Evolutionary conservation across 2,329 filamentous ascomycete species (phyloP), one percentile per base, ranked within the genome.

Genomic region (Clonostachys solani): DNA sequence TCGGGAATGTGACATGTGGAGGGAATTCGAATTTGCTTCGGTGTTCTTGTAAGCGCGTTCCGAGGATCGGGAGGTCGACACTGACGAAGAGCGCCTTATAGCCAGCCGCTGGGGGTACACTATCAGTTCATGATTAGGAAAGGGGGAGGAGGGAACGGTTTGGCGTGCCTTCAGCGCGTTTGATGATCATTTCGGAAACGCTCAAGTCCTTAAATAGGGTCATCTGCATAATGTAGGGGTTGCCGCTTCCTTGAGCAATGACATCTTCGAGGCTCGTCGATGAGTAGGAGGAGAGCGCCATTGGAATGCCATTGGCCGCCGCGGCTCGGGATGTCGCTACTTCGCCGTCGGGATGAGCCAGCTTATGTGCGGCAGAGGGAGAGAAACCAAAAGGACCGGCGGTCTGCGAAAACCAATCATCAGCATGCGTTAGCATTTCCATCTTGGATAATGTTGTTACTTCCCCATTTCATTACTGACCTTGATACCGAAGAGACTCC

Each of bases 201-300:
- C 56, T 52, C 6, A 74, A 65, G 56, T 81, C 72, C 52, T 73
- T 71, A 45, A 80, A 59, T 10, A 79, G 65, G 54, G 72, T 77
- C 52, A 81, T 62, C 56, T 83, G 79, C 59, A 82, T 75, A n/a
- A 68, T 69, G 50, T 77, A 73, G 0, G 75, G 74, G 8, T 63
- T 66, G 0, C 63, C 60, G 2, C 59, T 60, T 1, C 60, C 58
- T 36, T 73, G 60, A 13, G 68, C 58, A 0, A 80, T 81, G 2
- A 85, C 77, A 44, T 86, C 78, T 58, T 86, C 83, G 50, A 86
- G 82, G 3, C 74, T 76, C 42, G 73, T 71, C 10, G 73, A 64
- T 8, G 77, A 74, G 2, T 83, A 82, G 3, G 83, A 86, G 51
- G 75, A 81, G 46, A 86, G 69, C 47, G 80, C 80, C 61, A 80